Conservation (phyloP, 2,329 filamentous ascomycete genomes). For the Pseudopyrenochaeta lycopersici region DNA sequence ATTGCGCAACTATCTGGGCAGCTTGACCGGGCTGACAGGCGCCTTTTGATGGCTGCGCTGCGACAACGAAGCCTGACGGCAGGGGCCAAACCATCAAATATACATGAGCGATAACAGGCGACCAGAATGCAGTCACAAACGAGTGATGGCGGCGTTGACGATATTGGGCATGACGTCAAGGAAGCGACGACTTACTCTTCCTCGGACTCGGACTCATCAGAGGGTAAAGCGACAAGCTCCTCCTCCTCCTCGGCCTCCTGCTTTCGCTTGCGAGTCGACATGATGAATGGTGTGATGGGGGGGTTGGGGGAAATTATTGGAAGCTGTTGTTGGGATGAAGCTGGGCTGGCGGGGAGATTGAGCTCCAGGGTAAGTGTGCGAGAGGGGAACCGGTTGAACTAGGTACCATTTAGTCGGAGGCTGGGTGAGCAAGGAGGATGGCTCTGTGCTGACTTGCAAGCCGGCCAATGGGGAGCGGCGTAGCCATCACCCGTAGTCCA, state of each 20-base stretch:
- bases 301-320: slow-evolving; percentile 6
- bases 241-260: slow-evolving; percentile 54
- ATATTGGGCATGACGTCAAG: slow-evolving; percentile 49
- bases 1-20: background rate
- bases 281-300: slow-evolving; percentile 21
- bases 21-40: slow-evolving; percentile 23
- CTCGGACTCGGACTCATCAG: slow-evolving; percentile 54
- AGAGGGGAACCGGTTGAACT: slow-evolving; percentile 39
- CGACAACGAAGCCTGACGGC: slow-evolving; percentile 22
- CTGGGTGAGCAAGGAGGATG: slow-evolving; percentile 37
- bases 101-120: slow-evolving; percentile 21
- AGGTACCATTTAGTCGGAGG: slow-evolving; percentile 31
- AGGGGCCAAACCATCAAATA: slow-evolving; percentile 15
- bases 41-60: slow-evolving; percentile 13
- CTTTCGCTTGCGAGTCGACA: slow-evolving; percentile 58
- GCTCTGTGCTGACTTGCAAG: slow-evolving; percentile 32
- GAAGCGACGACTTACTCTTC: slow-evolving; percentile 51
- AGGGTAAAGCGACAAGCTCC: slow-evolving; percentile 55
- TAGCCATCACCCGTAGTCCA: slow-evolving; percentile 27
- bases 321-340: slow-evolving; percentile 15
- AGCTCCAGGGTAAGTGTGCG: slow-evolving; percentile 16
- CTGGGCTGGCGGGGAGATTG: slow-evolving; percentile 26
- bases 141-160: slow-evolving; percentile 27
- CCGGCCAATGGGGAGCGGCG: slow-evolving; percentile 37
- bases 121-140: slow-evolving; percentile 26